Evolutionary conservation across 306 rosid genomes (phyloP).

Genomic region (Parietaria judaica): DNA sequence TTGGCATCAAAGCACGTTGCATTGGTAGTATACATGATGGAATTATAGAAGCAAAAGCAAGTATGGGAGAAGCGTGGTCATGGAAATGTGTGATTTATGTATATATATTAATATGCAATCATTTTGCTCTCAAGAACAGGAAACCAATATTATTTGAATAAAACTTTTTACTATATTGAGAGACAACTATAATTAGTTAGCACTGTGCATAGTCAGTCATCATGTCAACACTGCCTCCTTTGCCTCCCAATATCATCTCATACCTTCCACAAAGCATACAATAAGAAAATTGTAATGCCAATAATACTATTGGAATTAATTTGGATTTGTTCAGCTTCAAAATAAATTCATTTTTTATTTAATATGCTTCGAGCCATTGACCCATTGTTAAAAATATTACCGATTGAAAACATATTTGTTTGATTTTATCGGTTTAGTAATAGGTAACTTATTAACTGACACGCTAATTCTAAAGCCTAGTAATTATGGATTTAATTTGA

Average conservation of each 20-base stretch:
- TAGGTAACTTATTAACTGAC: too few species aligned
- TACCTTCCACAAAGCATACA: neutral
- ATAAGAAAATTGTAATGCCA: neutral
- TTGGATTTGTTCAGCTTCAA: too few species aligned
- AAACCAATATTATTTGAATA: neutral
- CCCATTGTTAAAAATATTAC: too few species aligned
- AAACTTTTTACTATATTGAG: neutral
- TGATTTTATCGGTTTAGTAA: too few species aligned
- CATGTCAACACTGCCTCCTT: constrained; percentile 7
- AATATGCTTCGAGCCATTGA: too few species aligned
- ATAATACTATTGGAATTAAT: too few species aligned
- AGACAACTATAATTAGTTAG: constrained; percentile 6
- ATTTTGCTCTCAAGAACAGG: constrained; percentile 6
- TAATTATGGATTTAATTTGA: too few species aligned
- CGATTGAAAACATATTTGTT: too few species aligned
- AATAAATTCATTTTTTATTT: too few species aligned
- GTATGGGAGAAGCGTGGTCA: neutral
- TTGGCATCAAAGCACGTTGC: too few species aligned
- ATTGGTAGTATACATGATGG: too few species aligned
- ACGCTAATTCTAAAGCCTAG: too few species aligned
- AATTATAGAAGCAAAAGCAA: neutral
- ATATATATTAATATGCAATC: neutral
- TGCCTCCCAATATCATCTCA: neutral
- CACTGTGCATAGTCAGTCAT: constrained; percentile 11
- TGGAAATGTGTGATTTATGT: neutral